phyloP scores from a whole-genome alignment of 148 eudicot genomes.

The Chenopodium quinoa region DNA sequence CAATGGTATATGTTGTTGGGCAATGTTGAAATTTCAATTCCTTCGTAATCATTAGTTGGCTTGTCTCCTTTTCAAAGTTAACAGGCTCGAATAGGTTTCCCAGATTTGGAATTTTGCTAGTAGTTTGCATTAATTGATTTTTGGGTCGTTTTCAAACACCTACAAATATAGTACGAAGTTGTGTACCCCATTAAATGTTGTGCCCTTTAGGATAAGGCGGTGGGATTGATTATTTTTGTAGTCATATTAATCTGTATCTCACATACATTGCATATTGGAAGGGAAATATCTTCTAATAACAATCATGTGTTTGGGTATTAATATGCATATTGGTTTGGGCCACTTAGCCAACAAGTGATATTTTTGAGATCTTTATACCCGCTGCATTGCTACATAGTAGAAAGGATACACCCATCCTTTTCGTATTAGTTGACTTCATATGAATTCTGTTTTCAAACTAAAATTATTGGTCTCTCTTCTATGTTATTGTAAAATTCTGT shows the following conservation, averaged over 20 bases:
- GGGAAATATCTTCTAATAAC: background rate
- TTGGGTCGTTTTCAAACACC: background rate
- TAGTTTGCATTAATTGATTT: background rate
- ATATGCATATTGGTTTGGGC: background rate
- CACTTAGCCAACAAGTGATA: background rate
- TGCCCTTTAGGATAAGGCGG: background rate
- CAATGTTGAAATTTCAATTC: background rate
- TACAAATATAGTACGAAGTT: background rate
- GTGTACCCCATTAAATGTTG: slow-evolving; percentile 7
- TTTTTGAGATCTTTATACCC: background rate
- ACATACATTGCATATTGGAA: background rate
- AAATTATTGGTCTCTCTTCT: background rate
- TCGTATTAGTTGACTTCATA: background rate
- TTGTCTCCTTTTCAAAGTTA: slow-evolving; percentile 4
- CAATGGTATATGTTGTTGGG: background rate
- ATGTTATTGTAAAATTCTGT: background rate
- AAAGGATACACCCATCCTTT: background rate
- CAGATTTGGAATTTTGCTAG: slow-evolving; percentile 9
- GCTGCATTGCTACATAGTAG: background rate
- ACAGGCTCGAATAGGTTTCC: background rate
- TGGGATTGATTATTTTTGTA: background rate
- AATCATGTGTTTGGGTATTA: background rate
- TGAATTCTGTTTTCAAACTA: background rate
- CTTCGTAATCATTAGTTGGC: slow-evolving; percentile 17
- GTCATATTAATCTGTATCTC: background rate